A percentile compares a stretch with the other conserved stretches of the same genome.
Conservation (phyloP, 768 basidiomycete genomes). For the Postia placenta region DNA sequence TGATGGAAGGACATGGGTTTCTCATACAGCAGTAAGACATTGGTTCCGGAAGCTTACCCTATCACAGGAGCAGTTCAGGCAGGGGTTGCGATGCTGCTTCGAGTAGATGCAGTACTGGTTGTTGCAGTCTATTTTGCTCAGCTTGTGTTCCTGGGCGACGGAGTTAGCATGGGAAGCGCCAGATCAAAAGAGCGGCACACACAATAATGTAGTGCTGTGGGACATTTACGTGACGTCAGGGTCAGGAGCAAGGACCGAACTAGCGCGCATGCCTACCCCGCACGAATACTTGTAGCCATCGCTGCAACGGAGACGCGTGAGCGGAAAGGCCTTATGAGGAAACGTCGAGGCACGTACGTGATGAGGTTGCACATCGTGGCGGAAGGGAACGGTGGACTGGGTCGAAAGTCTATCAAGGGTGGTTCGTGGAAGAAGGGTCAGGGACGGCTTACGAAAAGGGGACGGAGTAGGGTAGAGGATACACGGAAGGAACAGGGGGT, state of each 20-base stretch:
- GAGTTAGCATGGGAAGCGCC: slow-evolving; percentile 8
- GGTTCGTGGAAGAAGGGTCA: slow-evolving; percentile 7
- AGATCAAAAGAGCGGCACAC: slow-evolving; percentile 20
- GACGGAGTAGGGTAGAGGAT: not conserved
- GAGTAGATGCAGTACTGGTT: slow-evolving; percentile 39
- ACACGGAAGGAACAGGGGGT: too few species aligned
- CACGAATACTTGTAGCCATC: slow-evolving; percentile 74
- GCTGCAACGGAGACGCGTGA: slow-evolving; percentile 34
- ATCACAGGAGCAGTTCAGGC: slow-evolving; percentile 38
- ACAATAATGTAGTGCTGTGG: slow-evolving; percentile 65
- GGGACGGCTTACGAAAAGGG: slow-evolving; percentile 7
- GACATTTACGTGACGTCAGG: not conserved
- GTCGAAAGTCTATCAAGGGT: not conserved
- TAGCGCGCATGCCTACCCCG: slow-evolving; percentile 32
- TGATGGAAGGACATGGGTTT: slow-evolving; percentile 22
- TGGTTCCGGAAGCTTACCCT: slow-evolving; percentile 25
- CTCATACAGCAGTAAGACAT: not conserved
- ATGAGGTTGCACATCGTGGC: slow-evolving; percentile 32
- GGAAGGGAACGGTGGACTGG: not conserved
- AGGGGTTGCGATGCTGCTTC: slow-evolving; percentile 32
- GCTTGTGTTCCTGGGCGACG: slow-evolving; percentile 40
- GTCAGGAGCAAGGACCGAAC: slow-evolving; percentile 3
- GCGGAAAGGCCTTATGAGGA: slow-evolving; percentile 15
- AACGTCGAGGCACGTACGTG: slow-evolving; percentile 23
- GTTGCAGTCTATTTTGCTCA: slow-evolving; percentile 51